Evolutionary conservation across 352 stramenopile species (phyloP).

Genomic region (Halophytophthora batemanensis): DNA sequence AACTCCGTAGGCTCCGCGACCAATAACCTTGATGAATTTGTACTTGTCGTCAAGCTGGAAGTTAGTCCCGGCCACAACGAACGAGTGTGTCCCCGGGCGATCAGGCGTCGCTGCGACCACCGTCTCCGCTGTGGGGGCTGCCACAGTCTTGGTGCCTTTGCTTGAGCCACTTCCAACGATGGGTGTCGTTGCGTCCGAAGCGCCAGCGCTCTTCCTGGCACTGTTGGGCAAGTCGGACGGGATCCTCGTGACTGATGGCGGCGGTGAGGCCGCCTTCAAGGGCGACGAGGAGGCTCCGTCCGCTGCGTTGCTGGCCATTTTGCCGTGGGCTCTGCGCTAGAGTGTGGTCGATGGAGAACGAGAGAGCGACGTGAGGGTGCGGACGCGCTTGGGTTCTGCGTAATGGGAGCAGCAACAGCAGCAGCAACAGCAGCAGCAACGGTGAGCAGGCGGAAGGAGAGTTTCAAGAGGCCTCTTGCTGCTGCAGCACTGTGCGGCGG

Average conservation of each 20-base stretch:
- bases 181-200: constrained; percentile 12
- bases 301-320: constrained; percentile 22
- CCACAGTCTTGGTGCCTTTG: constrained; percentile 4
- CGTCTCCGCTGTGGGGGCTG: constrained; percentile 4
- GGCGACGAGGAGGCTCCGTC: constrained; percentile 19
- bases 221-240: constrained; percentile 10
- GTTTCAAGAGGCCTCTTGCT: no score
- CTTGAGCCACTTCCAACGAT: constrained; percentile 13
- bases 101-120: constrained; percentile 9
- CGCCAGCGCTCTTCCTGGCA: constrained; percentile 1
- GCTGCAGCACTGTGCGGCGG: no score
- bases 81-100: constrained; percentile 68
- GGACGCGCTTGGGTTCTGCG: no score
- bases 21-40: constrained; percentile 94
- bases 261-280: constrained; percentile 18
- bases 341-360: no score
- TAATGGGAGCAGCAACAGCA: no score
- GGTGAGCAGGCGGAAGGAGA: no score
- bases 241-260: constrained; percentile 9
- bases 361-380: no score
- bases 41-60: constrained; percentile 94
- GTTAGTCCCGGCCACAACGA: constrained; percentile 82
- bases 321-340: neutral
- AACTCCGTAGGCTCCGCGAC: constrained; percentile 93
- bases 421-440: no score